phyloP scores from a whole-genome alignment of 257 asterid species.

The Solanum gracilifrons region DNA sequence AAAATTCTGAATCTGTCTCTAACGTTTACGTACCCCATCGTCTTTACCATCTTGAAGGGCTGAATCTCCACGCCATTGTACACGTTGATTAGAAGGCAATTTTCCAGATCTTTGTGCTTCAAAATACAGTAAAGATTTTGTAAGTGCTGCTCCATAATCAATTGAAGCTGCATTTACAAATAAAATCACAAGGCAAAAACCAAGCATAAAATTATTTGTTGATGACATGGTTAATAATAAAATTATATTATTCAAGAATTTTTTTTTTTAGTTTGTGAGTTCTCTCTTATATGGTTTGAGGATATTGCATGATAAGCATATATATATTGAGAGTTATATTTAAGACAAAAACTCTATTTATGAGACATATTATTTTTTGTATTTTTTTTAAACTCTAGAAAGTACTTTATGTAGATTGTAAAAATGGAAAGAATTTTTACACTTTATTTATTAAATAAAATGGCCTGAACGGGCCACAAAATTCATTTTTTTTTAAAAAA shows the following conservation, averaged over 20 bases:
- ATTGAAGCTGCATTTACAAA: conserved; percentile 11
- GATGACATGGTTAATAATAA: neutral
- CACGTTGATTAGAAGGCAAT: conserved; percentile 36
- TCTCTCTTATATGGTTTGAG: neutral
- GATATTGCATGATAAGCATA: neutral
- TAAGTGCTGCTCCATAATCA: conserved; percentile 44
- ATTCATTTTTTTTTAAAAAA: no score
- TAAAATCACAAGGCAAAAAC: conserved; percentile 8
- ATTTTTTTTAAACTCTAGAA: neutral
- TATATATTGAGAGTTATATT: neutral
- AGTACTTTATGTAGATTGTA: neutral
- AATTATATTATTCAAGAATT: neutral
- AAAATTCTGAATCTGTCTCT: neutral
- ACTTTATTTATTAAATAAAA: neutral
- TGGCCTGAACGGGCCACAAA: neutral
- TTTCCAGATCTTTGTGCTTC: conserved; percentile 77
- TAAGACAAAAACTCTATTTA: neutral
- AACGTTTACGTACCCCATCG: conserved; percentile 17
- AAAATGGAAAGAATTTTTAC: neutral
- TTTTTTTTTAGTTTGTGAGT: neutral
- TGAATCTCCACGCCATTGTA: conserved; percentile 56
- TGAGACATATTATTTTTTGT: neutral
- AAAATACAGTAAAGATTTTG: conserved; percentile 44
- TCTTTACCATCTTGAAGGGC: conserved; percentile 38
- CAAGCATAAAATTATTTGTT: neutral